Evolutionary conservation across 140 eudicot genomes (phyloP), one percentile per base, ranked within the genome.

Genomic region (Ambrosia hybrid): DNA sequence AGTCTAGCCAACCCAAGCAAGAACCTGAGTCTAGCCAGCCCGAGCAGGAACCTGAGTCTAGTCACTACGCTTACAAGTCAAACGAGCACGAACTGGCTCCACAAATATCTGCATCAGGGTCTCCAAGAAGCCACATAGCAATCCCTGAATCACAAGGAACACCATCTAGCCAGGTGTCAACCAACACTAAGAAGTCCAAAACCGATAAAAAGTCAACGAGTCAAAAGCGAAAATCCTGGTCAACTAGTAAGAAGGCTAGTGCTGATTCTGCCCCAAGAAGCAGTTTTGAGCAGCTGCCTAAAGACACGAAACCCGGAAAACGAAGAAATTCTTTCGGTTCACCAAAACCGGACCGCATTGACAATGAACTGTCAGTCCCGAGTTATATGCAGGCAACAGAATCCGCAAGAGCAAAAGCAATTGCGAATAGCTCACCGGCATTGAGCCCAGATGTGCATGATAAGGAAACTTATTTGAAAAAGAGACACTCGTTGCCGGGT

Each of bases 381-480:
- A 87, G 95, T 71, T 92, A 92, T 76, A 92, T 92, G 98, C 96
- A 92, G 73, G 92, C 95, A 8, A 92, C 98, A 8, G 87, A 92
- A 77, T 92, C 96, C 56, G 98, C 98, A 7, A 85, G 73, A 77
- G 86, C 86, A 5, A 92, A 92, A 83, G 95, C 95, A 30, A 51
- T 70, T 43, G 82, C 91, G 2, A 82, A 72, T 76, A 71, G 76
- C 79, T 92, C 98, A 33, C 98, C 98, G 11, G 82, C 81, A 48
- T 89, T 89, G 56, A 92, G 95, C 57, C 98, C 98, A 5, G 98
- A 92, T 76, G 86, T 85, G 55, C 90, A 85, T 11, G 96, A 92
- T 55, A 92, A 83, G 77, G 98, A 92, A 14, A 52, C 26, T 8
- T 71, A 74, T 60, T 39, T 81, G 41, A 89, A 85, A 77, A 92